Evolutionary conservation across 202 grass and related monocot species (phyloP).

Genomic region (Bolboschoenoplectus hybrid): DNA sequence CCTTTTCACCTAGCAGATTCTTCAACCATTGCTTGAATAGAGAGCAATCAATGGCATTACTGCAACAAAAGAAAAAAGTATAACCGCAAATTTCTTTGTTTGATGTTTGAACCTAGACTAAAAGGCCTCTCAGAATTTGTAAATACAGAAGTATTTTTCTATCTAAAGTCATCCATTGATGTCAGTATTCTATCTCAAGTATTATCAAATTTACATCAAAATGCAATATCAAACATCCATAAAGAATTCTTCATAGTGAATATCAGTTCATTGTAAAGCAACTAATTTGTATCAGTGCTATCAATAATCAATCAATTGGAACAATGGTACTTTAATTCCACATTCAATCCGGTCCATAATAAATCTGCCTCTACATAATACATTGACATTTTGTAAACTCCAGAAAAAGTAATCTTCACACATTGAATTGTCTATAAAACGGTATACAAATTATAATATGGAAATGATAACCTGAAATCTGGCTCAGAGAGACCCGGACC

Average conservation of each 20-base stretch:
- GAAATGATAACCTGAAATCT: conserved; percentile 61
- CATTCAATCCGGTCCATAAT: background rate
- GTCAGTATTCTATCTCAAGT: background rate
- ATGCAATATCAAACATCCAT: background rate
- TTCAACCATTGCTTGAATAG: conserved; percentile 82
- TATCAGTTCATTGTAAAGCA: background rate
- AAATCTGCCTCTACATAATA: background rate
- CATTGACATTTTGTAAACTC: conserved; percentile 1
- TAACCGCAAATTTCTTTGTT: background rate
- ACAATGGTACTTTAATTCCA: background rate
- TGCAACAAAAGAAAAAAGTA: conserved; percentile 35
- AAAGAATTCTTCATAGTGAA: too few species aligned
- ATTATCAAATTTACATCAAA: background rate
- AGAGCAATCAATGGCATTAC: conserved; percentile 61
- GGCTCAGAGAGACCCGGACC: conserved; percentile 61
- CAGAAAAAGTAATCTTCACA: background rate
- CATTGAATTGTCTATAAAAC: background rate
- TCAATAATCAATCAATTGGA: background rate
- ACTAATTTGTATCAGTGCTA: background rate
- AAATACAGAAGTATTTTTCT: background rate
- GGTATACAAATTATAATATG: background rate
- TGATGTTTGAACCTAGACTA: background rate
- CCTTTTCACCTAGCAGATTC: conserved; percentile 76
- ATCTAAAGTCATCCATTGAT: background rate
- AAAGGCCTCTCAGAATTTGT: background rate